Conservation (phyloP, 2,329 filamentous ascomycete genomes). For the Trichophaea hybrida region DNA sequence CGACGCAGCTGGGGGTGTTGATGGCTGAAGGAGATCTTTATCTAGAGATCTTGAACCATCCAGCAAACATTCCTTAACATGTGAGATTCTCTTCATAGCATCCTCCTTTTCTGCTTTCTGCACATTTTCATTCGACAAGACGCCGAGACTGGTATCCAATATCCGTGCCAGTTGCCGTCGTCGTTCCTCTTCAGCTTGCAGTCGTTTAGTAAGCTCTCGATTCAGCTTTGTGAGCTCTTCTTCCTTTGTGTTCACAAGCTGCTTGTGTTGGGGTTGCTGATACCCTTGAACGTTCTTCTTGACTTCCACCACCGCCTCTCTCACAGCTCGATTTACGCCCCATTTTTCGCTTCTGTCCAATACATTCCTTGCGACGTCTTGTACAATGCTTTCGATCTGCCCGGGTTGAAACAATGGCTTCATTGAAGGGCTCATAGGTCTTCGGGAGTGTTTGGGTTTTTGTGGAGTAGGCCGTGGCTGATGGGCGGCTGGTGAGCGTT, state of each 20-base stretch:
- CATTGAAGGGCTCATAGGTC: background rate
- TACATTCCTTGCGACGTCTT: slow-evolving; percentile 62
- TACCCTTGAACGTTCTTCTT: slow-evolving; percentile 53
- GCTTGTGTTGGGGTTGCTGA: background rate
- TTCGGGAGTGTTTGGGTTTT: background rate
- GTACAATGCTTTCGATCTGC: slow-evolving; percentile 48
- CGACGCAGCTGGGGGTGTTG: background rate
- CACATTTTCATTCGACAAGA: slow-evolving; percentile 15
- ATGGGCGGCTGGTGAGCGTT: slow-evolving; percentile 35
- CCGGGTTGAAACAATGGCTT: slow-evolving; percentile 25
- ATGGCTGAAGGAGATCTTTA: slow-evolving; percentile 5
- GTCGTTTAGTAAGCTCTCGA: slow-evolving; percentile 13
- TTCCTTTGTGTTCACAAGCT: slow-evolving; percentile 1
- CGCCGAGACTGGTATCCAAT: slow-evolving; percentile 22
- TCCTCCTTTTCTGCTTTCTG: slow-evolving; percentile 5
- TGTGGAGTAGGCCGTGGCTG: background rate
- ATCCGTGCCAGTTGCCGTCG: slow-evolving; percentile 21
- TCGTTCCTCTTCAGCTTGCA: slow-evolving; percentile 19
- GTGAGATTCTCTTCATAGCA: slow-evolving; percentile 19
- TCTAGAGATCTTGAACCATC: slow-evolving; percentile 20
- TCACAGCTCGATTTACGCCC: slow-evolving; percentile 64
- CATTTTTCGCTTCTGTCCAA: slow-evolving; percentile 60
- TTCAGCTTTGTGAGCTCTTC: slow-evolving; percentile 16
- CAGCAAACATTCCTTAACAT: slow-evolving; percentile 23
- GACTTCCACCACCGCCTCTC: slow-evolving; percentile 69